Evolutionary conservation across 1,284 basidiomycete genomes (phyloP), one percentile per base, ranked within the genome.

Genomic region (Microbotryomycetes sp.): DNA sequence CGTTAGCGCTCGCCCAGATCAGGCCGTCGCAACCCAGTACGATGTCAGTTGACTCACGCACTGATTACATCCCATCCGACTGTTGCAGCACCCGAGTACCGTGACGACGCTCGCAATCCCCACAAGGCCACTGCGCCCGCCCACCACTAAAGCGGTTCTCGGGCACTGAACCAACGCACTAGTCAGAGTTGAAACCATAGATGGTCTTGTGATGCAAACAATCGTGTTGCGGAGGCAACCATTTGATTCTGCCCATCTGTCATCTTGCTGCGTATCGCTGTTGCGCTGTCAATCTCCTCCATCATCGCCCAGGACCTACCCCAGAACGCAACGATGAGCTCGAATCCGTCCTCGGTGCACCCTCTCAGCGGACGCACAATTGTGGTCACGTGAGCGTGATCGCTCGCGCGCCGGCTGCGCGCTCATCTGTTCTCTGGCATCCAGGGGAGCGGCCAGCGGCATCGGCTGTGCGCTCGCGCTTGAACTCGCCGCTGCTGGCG

Each of bases 61-160:
- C 16, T 28, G 16, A 11, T 45, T 26, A 9, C 5, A 23, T 9
- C n/a, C 9, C 21, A 24, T 41, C 18, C 35, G 35, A 9, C 35
- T 41, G 9, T 41, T 23, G 16, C 50, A 68, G 68, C 57, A 4
- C 64, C 66, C 4, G 67, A 64, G 54, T 70, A 67, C 60, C 28
- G 60, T 13, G 59, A 70, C 56, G 28, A 35, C 24, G 57, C 65
- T 24, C 63, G 62, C 60, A 71, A 71, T 65, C 68, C 68, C 24
- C 56, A 56, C 56, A 57, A 52, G 29, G 48, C 24, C 9, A 7
- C 56, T 2, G 47, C 57, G 4, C 50, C 57, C 5, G 65, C 65
- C 15, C 64, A 66, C 61, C 35, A 41, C 18, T 41, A 41, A 18
- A 41, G n/a, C n/a, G n/a, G n/a, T n/a, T n/a, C n/a, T n/a, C n/a